These are phyloP conservation scores for Podaxis sp. DNA, from an alignment of 768 basidiomycete species.

Conservation along the genomic window DNA sequence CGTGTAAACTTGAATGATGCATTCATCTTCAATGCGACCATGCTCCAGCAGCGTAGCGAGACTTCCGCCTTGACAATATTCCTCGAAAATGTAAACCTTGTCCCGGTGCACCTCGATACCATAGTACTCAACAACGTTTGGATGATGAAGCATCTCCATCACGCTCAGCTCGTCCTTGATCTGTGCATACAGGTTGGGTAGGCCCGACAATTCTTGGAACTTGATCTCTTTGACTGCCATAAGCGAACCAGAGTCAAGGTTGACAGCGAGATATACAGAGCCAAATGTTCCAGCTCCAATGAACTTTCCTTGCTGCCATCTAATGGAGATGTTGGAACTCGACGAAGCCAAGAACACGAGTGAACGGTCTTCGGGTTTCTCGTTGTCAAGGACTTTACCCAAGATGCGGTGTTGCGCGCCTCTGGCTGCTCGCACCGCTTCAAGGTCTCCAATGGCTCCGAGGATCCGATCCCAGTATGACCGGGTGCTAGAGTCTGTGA, in stretches of 20 bases:
- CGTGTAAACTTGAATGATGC: conserved; percentile 92
- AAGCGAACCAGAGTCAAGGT: conserved; percentile 90
- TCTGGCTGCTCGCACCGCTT: conserved; percentile 57
- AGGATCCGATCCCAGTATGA: conserved; percentile 75
- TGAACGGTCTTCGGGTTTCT: conserved; percentile 91
- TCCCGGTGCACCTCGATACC: conserved; percentile 99
- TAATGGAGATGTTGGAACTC: conserved; percentile 92
- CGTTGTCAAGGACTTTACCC: conserved; percentile 92
- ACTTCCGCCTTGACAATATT: conserved; percentile 96
- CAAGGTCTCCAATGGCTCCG: conserved; percentile 60
- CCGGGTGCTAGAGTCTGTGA: conserved; percentile 64
- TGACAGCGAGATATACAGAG: conserved; percentile 98
- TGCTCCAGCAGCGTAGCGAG: conserved; percentile 86
- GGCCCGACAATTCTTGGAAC: conserved; percentile 88
- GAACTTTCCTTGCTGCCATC: conserved; percentile 98
- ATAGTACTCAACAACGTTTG: conserved; percentile 97
- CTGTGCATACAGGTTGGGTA: conserved; percentile 86
- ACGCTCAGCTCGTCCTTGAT: conserved; percentile 96
- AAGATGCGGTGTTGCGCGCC: conserved; percentile 73
- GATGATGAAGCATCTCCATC: conserved; percentile 98
- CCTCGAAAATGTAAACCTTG: conserved; percentile 98
- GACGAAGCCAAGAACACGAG: conserved; percentile 93
- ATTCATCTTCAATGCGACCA: conserved; percentile 95
- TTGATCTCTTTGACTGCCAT: conserved; percentile 99
- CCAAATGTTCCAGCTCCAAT: conserved; percentile 99